Evolutionary conservation across 2,329 filamentous ascomycete species (phyloP), one percentile per base, ranked within the genome.

Genomic region (Cercospora sp.): DNA sequence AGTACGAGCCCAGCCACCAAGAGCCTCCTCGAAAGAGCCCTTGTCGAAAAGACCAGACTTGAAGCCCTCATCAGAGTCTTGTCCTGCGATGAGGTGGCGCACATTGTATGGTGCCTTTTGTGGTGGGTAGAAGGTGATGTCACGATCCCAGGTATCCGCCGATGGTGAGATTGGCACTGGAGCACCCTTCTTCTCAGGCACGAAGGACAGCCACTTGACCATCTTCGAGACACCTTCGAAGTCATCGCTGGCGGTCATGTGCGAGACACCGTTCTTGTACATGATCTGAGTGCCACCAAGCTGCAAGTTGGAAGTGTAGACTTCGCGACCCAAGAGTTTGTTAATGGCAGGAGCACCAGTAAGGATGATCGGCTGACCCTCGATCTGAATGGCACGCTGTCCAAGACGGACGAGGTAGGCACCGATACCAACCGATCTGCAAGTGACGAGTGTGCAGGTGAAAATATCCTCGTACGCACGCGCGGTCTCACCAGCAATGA

Each of bases 231-330:
- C 92, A 88, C 95, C 95, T 77, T 94, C 94, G 76, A 99, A 98
- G 84, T 99, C 95, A 78, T 99, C 94, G 75, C 91, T 91, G 77
- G 95, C 95, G 74, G 94, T 97, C 92, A 98, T 94, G 85, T 99
- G 95, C 24, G 95, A 98, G 51, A 99, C 95, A 88, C 95, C 95
- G 80, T 99, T 99, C 84, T 92, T 94, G 89, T 99, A 98, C 95
- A 99, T 99, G 87, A 99, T 99, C 83, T 99, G 95, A n/a, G 95
- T 99, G 76, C 95, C 95, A 89, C 95, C 95, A 73, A 99, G 92
- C 85, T 99, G 95, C 78, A 99, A 84, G 87, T 99, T 99, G 69
- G 95, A 98, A 26, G 95, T 97, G 85, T 99, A 99, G 32, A 99
- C 94, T 82, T 99, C 95, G 75, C 96, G 93, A 77, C 95, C 95